Percentiles rank a stretch among this genome's conserved stretches.
These are phyloP conservation scores for Phalaenopsis aphrodite DNA, from an alignment of 106 monocot species.

Conservation along the genomic window DNA sequence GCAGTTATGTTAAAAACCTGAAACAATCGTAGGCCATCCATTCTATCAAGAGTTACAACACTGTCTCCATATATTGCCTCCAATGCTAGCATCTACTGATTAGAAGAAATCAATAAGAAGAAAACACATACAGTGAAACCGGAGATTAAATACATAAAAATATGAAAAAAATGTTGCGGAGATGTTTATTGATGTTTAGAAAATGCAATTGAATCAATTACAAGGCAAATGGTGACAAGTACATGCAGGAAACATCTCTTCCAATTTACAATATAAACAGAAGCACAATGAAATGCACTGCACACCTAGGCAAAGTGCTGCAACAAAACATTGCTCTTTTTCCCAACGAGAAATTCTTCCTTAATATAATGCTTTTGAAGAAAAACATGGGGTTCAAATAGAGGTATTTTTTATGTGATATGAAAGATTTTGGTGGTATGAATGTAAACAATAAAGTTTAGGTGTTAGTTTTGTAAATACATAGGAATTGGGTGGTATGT, in stretches of 20 bases:
- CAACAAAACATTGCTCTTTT: no score
- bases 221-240: background rate
- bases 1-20: constrained; percentile 1
- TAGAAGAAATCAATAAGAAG: background rate
- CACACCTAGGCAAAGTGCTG: no score
- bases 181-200: no score
- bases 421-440: no score
- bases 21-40: constrained; percentile 6
- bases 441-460: no score
- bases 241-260: background rate
- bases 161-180: no score
- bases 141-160: background rate
- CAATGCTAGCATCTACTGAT: constrained; percentile 4
- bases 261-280: background rate
- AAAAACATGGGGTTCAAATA: background rate
- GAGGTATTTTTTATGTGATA: background rate
- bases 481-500: no score
- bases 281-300: background rate
- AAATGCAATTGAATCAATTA: background rate
- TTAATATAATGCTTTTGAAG: background rate
- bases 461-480: no score
- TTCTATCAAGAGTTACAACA: constrained; percentile 5
- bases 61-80: constrained; percentile 12
- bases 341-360: background rate
- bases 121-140: background rate